phyloP scores from a whole-genome alignment of 2,329 filamentous ascomycete species.

The Colletotrichum trifolii region DNA sequence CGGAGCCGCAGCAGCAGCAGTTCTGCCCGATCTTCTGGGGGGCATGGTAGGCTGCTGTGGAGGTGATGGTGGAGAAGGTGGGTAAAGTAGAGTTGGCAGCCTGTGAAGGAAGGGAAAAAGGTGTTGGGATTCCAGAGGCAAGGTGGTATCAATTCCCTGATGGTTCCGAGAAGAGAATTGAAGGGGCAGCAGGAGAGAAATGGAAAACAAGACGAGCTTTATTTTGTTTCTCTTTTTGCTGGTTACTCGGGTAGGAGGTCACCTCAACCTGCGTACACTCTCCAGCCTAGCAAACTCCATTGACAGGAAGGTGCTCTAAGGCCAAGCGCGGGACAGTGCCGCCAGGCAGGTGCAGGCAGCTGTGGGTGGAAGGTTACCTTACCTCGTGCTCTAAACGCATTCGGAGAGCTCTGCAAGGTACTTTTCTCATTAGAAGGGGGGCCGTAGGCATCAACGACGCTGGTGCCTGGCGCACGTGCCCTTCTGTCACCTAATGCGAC shows the following conservation, averaged over 20 bases:
- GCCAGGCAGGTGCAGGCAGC: too few relatives aligned
- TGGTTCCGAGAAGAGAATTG: background rate
- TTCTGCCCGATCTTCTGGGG: constrained; percentile 29
- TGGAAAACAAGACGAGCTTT: background rate
- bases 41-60: constrained; percentile 30
- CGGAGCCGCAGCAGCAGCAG: constrained; percentile 16
- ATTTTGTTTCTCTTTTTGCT: constrained; percentile 11
- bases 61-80: constrained; percentile 1
- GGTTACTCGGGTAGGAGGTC: background rate
- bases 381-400: constrained; percentile 7
- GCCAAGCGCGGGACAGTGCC: too few relatives aligned
- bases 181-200: background rate
- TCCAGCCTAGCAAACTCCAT: background rate
- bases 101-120: background rate
- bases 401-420: constrained; percentile 1
- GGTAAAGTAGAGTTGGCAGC: background rate
- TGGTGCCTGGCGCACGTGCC: constrained; percentile 38
- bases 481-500: background rate
- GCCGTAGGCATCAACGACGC: constrained; percentile 24
- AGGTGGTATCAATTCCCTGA: background rate
- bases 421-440: background rate
- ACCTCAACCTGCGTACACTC: too few relatives aligned
- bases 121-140: background rate
- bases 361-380: background rate
- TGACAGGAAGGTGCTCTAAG: background rate